These are phyloP conservation scores for Pythium sp. DNA, from an alignment of 352 stramenopile genomes.

Conservation along the genomic window DNA sequence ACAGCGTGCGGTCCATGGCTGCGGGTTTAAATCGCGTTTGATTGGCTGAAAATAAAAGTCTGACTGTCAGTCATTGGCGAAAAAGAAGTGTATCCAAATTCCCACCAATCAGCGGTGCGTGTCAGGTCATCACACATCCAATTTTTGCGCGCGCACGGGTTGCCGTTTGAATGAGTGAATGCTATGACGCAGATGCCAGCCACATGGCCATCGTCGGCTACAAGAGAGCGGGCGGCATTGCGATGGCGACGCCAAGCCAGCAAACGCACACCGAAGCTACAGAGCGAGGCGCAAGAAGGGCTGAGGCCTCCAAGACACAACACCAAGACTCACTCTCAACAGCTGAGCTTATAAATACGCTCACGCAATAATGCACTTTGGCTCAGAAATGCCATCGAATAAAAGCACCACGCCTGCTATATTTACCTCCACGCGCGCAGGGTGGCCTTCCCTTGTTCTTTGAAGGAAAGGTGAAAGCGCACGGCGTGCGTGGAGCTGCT, in stretches of 20 bases:
- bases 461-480: neutral
- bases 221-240: neutral
- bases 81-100: neutral
- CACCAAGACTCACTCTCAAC: neutral
- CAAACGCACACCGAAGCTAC: neutral
- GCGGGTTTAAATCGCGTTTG: neutral
- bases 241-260: no score
- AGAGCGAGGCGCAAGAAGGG: neutral
- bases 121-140: neutral
- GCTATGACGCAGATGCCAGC: neutral
- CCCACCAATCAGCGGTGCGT: conserved; percentile 3
- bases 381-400: neutral
- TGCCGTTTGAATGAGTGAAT: conserved; percentile 1
- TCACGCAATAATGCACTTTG: neutral
- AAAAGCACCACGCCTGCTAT: neutral
- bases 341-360: neutral
- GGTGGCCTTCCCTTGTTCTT: neutral
- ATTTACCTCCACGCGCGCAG: neutral
- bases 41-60: neutral
- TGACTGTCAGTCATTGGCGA: neutral
- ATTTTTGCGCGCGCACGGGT: neutral
- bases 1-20: neutral
- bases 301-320: neutral
- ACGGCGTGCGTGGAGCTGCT: neutral
- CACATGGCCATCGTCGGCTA: neutral